A percentile compares a stretch with the other conserved stretches of the same genome.
Conservation (phyloP, 2,329 filamentous ascomycete species). For the Trichoderma harzianum region DNA sequence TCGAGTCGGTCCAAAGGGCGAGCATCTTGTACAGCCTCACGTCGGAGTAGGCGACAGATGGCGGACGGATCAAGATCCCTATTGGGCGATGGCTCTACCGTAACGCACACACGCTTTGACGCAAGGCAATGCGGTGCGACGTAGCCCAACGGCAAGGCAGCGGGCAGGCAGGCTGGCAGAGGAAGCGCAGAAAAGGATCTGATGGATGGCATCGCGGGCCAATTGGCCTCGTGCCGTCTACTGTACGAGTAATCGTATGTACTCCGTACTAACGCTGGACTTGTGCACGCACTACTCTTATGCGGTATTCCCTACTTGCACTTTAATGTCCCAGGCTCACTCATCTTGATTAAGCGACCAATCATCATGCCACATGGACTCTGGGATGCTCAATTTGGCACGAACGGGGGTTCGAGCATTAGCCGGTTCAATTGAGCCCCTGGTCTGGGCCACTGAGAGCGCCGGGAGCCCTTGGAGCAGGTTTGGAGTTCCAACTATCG, state of each 20-base stretch:
- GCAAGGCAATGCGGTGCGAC: neutral
- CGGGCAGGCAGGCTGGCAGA: neutral
- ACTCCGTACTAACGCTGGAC: neutral
- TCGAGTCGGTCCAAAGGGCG: too few species aligned
- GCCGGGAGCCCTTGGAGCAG: neutral
- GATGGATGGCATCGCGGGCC: neutral
- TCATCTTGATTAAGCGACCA: constrained; percentile 11
- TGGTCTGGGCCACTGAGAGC: constrained; percentile 8
- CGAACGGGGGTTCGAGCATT: constrained; percentile 9
- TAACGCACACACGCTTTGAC: neutral
- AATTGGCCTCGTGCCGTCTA: neutral
- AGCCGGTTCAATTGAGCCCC: constrained; percentile 12
- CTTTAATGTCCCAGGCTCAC: constrained; percentile 5
- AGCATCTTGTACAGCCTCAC: neutral
- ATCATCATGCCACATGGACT: constrained; percentile 15
- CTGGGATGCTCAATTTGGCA: constrained; percentile 15
- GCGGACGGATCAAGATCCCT: neutral
- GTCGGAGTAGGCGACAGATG: neutral
- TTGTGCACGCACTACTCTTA: neutral
- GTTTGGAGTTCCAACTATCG: constrained; percentile 2
- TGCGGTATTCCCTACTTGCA: neutral
- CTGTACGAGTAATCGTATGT: neutral
- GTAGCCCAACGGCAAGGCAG: neutral
- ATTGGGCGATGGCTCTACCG: neutral
- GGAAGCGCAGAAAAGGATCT: neutral